A percentile compares a stretch with the other conserved stretches of the same genome.
phyloP scores from a whole-genome alignment of 208 protist genomes.

The Trypanosoma melophagium region DNA sequence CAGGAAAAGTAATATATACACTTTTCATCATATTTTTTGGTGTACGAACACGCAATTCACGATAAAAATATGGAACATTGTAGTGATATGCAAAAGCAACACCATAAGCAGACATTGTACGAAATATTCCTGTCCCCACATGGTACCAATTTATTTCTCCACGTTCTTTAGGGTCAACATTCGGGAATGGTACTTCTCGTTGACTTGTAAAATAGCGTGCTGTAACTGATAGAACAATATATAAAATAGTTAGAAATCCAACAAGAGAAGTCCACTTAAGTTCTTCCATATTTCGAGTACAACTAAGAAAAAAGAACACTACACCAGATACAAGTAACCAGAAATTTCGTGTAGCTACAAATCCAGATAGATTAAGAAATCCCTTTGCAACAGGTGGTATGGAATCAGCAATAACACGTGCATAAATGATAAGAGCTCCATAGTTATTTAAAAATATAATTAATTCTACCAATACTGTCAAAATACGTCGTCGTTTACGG shows the following conservation, averaged over 20 bases:
- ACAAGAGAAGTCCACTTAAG: slow-evolving; percentile 82
- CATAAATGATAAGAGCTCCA: slow-evolving; percentile 66
- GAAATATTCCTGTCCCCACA: slow-evolving; percentile 36
- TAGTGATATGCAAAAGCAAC: slow-evolving; percentile 75
- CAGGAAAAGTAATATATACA: slow-evolving; percentile 55
- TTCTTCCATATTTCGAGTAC: slow-evolving; percentile 78
- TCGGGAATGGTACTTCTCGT: slow-evolving; percentile 34
- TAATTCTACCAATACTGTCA: slow-evolving; percentile 56
- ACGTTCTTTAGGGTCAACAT: slow-evolving; percentile 37
- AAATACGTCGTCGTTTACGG: slow-evolving; percentile 43
- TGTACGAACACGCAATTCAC: slow-evolving; percentile 60
- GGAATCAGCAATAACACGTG: slow-evolving; percentile 64
- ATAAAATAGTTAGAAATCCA: slow-evolving; percentile 82
- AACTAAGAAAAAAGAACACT: slow-evolving; percentile 74
- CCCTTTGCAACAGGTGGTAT: slow-evolving; percentile 55
- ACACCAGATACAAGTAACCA: slow-evolving; percentile 59
- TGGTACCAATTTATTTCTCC: slow-evolving; percentile 45
- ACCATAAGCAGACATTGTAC: slow-evolving; percentile 55
- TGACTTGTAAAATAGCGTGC: slow-evolving; percentile 57
- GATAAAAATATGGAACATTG: slow-evolving; percentile 81
- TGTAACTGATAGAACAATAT: slow-evolving; percentile 64
- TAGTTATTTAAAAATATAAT: slow-evolving; percentile 74
- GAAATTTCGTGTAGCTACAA: slow-evolving; percentile 40
- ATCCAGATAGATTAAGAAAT: slow-evolving; percentile 31
- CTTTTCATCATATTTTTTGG: slow-evolving; percentile 59